Evolutionary conservation across 2,329 filamentous ascomycete species (phyloP).

Genomic region (Arthrobotrys megalospora): DNA sequence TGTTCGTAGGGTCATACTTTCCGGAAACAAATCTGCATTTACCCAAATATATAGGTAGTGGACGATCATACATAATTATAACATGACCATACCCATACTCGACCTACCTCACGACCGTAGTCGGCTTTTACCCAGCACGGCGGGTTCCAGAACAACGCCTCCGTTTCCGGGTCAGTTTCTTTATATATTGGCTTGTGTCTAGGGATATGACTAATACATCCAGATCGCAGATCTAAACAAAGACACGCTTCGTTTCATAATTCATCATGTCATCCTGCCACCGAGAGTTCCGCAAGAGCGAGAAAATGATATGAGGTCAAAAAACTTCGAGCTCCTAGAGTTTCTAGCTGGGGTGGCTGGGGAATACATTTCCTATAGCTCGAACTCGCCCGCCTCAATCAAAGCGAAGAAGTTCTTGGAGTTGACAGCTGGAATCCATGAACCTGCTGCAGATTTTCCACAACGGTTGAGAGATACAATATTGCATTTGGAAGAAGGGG

Average conservation of each 20-base stretch:
- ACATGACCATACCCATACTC: not conserved
- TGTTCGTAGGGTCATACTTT: not conserved
- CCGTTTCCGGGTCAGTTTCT: not conserved
- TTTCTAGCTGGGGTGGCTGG: slow-evolving; percentile 12
- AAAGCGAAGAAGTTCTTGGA: slow-evolving; percentile 7
- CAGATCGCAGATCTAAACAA: slow-evolving; percentile 6
- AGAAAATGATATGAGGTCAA: not conserved
- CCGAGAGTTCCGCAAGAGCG: slow-evolving; percentile 31
- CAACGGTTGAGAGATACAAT: slow-evolving; percentile 3
- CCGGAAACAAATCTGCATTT: not conserved
- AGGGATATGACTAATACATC: not conserved
- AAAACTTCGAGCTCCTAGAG: slow-evolving; percentile 7
- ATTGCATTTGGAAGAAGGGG: slow-evolving; percentile 1
- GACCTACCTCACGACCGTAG: not conserved
- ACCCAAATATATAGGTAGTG: not conserved
- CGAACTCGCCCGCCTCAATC: not conserved
- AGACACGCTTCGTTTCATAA: slow-evolving; percentile 26
- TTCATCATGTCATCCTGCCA: slow-evolving; percentile 32
- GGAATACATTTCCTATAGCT: not conserved
- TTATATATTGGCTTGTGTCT: not conserved
- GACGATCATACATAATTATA: slow-evolving; percentile 1
- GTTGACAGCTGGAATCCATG: not conserved
- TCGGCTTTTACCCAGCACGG: not conserved
- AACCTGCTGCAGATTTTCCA: slow-evolving; percentile 17
- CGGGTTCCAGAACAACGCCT: not conserved